Base-by-base conservation (phyloP, 768 basidiomycete species). In the Psilocybe azurescens region DNA sequence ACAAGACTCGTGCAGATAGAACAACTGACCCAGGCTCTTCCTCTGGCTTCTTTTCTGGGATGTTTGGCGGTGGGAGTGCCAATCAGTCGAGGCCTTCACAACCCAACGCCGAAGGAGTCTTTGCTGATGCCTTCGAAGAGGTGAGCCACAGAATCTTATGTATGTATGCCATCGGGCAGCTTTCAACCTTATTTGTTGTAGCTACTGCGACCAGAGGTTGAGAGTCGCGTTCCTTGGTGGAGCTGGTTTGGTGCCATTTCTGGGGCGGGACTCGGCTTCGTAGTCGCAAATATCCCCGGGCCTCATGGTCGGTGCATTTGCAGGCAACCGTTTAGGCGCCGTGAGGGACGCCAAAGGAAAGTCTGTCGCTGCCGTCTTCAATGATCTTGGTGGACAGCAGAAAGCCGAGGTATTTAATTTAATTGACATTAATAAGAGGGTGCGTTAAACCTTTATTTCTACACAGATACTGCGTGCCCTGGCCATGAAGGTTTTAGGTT, bases 261-360 rank as follows among this genome's bases (percentile, higher is more conserved):
- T 61, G 95, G 94, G 50, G 88, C 85, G 10, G 90, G 91, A 8
- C 75, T 84, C 57, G 79, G 83, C 52, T 87, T 76, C 76, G 85
- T 82, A 75, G 67, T 85, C 29, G 95, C 89, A 28, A 97, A 96
- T 69, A 69, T 95, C 1, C 95, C 95, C 8, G 95, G 95, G 95
- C 6, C 79, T 94, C 13, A 84, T 95, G 78, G 81, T 95, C 18
- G 95, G 95, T 54, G 93, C 90, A 2, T 84, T 89, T 66, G 93
- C 94, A 0, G 95, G 95, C 0, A 97, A 95, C 71, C 81, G 93
- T n/a, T 77, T 97, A 30, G 95, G 95, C 47, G 94, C 95, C 3
- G 81, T 98, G 51, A 82, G 95, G 60, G 95, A 98, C 70, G 95
- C 95, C 3, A 98, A 98, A 78, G 92, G 95, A 9, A 94, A 93